Conservation (phyloP, 2,329 filamentous ascomycete genomes). For the Alternaria angustiovoidea region DNA sequence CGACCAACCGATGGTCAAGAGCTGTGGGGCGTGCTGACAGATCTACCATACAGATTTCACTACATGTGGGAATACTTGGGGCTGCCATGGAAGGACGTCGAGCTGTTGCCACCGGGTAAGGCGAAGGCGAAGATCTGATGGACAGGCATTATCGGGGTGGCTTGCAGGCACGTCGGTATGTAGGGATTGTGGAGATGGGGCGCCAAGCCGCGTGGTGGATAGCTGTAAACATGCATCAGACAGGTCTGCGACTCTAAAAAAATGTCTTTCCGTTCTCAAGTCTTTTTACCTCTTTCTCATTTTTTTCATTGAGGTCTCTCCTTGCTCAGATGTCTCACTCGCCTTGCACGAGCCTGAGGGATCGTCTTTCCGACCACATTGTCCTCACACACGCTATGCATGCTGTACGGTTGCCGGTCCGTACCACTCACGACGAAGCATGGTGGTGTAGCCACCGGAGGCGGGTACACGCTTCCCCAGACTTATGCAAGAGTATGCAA, state of each 20-base stretch:
- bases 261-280: constrained; percentile 3
- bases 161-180: constrained; percentile 3
- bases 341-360: not conserved
- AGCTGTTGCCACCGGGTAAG: constrained; percentile 49
- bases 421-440: constrained; percentile 24
- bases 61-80: constrained; percentile 73
- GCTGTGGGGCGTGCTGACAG: constrained; percentile 20
- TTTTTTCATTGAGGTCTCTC: not conserved
- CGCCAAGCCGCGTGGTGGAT: not conserved
- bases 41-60: constrained; percentile 61
- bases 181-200: not conserved
- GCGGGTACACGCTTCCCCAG: constrained; percentile 33
- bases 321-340: not conserved
- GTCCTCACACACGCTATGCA: constrained; percentile 15
- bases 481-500: constrained; percentile 14
- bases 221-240: not conserved
- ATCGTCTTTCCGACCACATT: not conserved
- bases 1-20: constrained; percentile 8
- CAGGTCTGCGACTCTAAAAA: constrained; percentile 5
- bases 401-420: constrained; percentile 22
- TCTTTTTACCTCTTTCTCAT: not conserved
- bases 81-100: constrained; percentile 66
- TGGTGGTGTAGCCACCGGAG: constrained; percentile 20
- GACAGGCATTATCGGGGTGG: not conserved
- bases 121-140: constrained; percentile 44